Base-by-base conservation (phyloP, 768 basidiomycete genomes). In the Astraeus odoratus region DNA sequence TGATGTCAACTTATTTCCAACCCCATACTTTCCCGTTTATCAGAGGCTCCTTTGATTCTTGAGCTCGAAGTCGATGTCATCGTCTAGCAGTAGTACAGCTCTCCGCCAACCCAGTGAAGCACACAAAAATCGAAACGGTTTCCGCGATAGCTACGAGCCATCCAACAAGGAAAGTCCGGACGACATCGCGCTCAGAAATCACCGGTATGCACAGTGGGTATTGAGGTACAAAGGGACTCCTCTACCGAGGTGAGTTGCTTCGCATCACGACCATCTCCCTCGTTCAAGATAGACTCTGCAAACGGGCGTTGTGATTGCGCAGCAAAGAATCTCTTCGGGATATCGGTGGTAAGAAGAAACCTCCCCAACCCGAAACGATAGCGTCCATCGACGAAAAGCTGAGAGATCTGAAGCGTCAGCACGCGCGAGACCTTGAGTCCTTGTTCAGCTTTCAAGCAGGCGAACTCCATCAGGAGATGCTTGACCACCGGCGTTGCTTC, bases 181-280 rank as follows among this genome's bases (percentile, higher is more conserved):
- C 51, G 49, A 60, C 22, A 24, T 56, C 49, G 48, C 56, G 5
- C 49, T 63, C 39, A 57, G 63, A 44, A 57, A 61, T 19, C 65
- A 67, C 36, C 59, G 68, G 6, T 49, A 57, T 19, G 71, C 70
- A 0, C 60, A 67, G 44, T 75, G 61, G 49, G 57, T 73, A 18
- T 52, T 77, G 19, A 65, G 65, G 8, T 61, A 66, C 42, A 71
- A 67, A 42, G 66, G 68, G 31, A 44, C 60, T 36, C 57, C 59
- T 8, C 60, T 73, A 8, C 70, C 73, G 37, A 60, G 65, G 75
- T 74, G 56, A 47, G 69, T 49, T 6, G 26, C 29, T 20, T 46
- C 24, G 1, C 5, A 25, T 3, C 18, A 4, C 8, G 9, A 16
- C 13, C 10, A 12, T 47, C 9, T 4, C n/a, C 8, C 6, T 19